Conservation (phyloP, 1,284 basidiomycete species). For the Cystobasidiaceae sp. region DNA sequence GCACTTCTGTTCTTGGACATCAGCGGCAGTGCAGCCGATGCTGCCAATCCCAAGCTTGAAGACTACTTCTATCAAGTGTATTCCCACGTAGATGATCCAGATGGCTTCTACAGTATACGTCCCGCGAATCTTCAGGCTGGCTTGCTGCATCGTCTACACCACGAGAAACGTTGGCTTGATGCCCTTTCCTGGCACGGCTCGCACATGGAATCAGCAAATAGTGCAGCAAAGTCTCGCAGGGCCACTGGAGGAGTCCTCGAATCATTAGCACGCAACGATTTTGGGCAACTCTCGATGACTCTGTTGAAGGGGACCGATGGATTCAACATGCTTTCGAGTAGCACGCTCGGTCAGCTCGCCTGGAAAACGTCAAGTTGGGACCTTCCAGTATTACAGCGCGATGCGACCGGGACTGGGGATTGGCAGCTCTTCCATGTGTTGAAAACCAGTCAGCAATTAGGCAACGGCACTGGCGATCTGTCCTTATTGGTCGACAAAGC, state of each 20-base stretch:
- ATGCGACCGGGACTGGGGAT: constrained; percentile 62
- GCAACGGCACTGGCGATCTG: too few relatives aligned
- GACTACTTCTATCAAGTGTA: constrained; percentile 86
- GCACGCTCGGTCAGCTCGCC: constrained; percentile 60
- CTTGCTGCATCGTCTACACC: constrained; percentile 76
- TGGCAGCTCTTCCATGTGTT: constrained; percentile 74
- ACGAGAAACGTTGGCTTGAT: constrained; percentile 85
- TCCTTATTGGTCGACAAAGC: too few relatives aligned
- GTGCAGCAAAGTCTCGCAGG: constrained; percentile 35
- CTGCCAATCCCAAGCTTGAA: constrained; percentile 46
- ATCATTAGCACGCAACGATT: constrained; percentile 80
- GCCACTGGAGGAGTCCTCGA: constrained; percentile 56
- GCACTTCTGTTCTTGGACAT: constrained; percentile 85
- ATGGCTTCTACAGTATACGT: constrained; percentile 92
- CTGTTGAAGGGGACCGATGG: constrained; percentile 51
- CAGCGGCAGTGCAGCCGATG: constrained; percentile 56
- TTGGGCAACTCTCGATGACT: constrained; percentile 59
- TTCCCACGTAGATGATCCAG: constrained; percentile 89
- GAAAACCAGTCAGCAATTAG: constrained; percentile 64
- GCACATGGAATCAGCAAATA: constrained; percentile 55
- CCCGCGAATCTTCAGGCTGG: constrained; percentile 68
- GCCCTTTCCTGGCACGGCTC: constrained; percentile 88
- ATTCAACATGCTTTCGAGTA: neutral
- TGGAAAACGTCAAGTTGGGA: constrained; percentile 94
- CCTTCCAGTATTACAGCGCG: constrained; percentile 59